These are phyloP conservation scores for Trifolium dubium DNA, from an alignment of 306 rosid genomes.

Conservation along the genomic window DNA sequence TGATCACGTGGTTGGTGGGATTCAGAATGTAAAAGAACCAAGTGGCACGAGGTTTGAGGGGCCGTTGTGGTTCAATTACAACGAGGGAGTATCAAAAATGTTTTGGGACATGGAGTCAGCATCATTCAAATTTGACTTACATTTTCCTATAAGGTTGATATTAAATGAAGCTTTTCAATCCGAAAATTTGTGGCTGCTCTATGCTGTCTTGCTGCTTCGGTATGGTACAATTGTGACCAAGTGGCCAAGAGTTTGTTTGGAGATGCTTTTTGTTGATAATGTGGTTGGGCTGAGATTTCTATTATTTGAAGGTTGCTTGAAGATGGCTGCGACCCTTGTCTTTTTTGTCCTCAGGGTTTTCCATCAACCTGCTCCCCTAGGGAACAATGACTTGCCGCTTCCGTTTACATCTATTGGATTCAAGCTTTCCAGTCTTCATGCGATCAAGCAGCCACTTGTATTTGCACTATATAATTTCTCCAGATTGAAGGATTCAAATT, in stretches of 20 bases:
- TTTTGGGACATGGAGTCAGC: conserved; percentile 51
- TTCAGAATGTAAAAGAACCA: conserved; percentile 40
- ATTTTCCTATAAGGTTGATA: conserved; percentile 50
- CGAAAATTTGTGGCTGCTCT: conserved; percentile 55
- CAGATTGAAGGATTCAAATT: conserved; percentile 62
- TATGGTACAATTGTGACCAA: conserved; percentile 63
- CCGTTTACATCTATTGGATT: conserved; percentile 87
- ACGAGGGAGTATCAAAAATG: conserved; percentile 56
- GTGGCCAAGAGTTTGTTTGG: conserved; percentile 82
- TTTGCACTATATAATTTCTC: conserved; percentile 76
- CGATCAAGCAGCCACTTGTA: conserved; percentile 67
- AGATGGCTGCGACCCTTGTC: conserved; percentile 69
- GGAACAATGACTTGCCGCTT: conserved; percentile 60
- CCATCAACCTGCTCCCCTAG: conserved; percentile 55
- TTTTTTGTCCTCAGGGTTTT: conserved; percentile 62
- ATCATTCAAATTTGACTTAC: conserved; percentile 53
- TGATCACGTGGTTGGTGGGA: conserved; percentile 38
- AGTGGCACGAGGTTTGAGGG: conserved; percentile 46
- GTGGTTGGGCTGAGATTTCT: conserved; percentile 82
- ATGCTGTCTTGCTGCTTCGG: conserved; percentile 53
- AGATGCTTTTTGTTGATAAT: conserved; percentile 92
- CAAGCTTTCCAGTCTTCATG: conserved; percentile 66
- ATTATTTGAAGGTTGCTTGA: conserved; percentile 82
- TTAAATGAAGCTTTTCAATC: conserved; percentile 51
- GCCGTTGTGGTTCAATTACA: conserved; percentile 61